These are phyloP conservation scores for Colletotrichum acutatum DNA, from an alignment of 2,329 filamentous ascomycete genomes.

Conservation along the genomic window DNA sequence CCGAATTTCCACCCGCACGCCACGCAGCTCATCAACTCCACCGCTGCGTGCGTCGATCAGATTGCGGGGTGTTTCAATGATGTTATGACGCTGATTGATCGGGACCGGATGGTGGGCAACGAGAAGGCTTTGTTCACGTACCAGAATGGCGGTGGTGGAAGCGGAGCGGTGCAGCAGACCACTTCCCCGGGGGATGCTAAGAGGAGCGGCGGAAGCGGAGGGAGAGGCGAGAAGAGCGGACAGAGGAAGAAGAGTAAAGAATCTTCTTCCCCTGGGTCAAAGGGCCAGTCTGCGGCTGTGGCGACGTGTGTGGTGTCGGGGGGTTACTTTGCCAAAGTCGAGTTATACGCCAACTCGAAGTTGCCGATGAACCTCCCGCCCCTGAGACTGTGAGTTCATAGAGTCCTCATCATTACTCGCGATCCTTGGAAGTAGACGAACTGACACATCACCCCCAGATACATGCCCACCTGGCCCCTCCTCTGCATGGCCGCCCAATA, in stretches of 20 bases:
- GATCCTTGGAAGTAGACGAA: neutral
- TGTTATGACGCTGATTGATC: conserved; percentile 78
- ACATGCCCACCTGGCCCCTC: conserved; percentile 80
- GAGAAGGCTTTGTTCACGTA: conserved; percentile 65
- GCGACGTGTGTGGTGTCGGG: conserved; percentile 38
- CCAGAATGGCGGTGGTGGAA: conserved; percentile 34
- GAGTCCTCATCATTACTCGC: neutral
- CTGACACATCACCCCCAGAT: conserved; percentile 59
- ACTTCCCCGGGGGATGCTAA: neutral
- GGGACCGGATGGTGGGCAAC: conserved; percentile 63
- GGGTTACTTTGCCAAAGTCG: conserved; percentile 75
- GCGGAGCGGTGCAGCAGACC: neutral
- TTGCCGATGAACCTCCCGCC: conserved; percentile 75
- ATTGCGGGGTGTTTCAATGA: conserved; percentile 72
- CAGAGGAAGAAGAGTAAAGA: conserved; percentile 22
- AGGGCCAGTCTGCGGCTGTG: conserved; percentile 21
- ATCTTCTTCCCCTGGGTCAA: neutral
- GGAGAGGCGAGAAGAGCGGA: neutral
- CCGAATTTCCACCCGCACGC: conserved; percentile 42
- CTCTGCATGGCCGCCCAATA: conserved; percentile 83
- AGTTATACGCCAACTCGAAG: conserved; percentile 81
- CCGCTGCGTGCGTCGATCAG: conserved; percentile 64
- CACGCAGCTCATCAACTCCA: conserved; percentile 57
- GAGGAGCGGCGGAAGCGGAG: neutral
- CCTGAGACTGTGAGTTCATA: conserved; percentile 70